Percentiles rank a stretch among this genome's conserved stretches.
phyloP scores from a whole-genome alignment of 2,329 filamentous ascomycete genomes.

The Trichophyton benhamiae region DNA sequence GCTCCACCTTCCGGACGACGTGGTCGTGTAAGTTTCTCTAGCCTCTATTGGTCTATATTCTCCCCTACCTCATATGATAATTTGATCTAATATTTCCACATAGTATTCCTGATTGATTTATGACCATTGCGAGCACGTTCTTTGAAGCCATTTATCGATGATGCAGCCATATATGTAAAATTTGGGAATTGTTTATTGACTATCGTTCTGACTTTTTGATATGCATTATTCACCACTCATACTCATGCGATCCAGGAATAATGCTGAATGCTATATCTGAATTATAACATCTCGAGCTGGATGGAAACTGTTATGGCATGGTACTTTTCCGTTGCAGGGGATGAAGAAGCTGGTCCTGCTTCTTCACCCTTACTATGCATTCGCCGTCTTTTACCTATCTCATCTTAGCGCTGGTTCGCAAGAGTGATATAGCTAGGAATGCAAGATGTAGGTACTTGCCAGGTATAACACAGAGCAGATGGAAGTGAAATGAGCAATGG shows the following conservation, averaged over 20 bases:
- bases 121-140: not conserved
- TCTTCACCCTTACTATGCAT: not conserved
- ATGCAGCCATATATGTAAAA: conserved; percentile 3
- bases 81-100: not conserved
- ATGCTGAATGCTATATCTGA: not conserved
- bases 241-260: not conserved
- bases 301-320: not conserved
- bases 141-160: conserved; percentile 2
- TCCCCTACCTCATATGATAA: not conserved
- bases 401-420: not conserved
- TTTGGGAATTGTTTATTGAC: not conserved
- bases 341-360: not conserved
- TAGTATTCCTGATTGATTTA: conserved; percentile 4
- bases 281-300: not conserved
- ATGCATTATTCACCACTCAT: not conserved
- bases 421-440: not conserved
- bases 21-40: conserved; percentile 38
- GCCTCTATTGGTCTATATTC: not conserved
- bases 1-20: conserved; percentile 39
- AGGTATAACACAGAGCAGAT: not conserved
- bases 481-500: not conserved
- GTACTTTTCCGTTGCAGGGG: not conserved
- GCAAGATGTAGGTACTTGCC: not conserved
- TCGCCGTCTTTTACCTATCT: not conserved
- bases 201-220: not conserved